A percentile compares a stretch with the other conserved stretches of the same genome.
Conservation (phyloP, 768 basidiomycete species). For the Lentinus tigrinus region DNA sequence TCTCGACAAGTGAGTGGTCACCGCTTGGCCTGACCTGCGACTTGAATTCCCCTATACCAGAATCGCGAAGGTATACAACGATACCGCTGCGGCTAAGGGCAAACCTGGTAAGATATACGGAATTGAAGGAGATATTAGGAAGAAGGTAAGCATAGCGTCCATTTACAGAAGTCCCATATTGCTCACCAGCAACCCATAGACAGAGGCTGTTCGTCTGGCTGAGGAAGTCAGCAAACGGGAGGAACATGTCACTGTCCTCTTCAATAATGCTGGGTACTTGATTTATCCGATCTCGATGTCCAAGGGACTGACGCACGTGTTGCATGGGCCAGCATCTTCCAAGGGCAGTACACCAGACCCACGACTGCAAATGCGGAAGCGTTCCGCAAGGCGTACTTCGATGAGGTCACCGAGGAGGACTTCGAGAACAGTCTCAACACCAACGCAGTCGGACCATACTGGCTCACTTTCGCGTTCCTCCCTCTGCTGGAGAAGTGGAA, state of each 20-base stretch:
- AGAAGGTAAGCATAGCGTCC: slow-evolving; percentile 31
- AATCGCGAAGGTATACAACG: slow-evolving; percentile 36
- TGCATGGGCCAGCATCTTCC: slow-evolving; percentile 20
- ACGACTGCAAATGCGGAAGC: slow-evolving; percentile 33
- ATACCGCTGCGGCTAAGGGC: slow-evolving; percentile 29
- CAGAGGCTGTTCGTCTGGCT: slow-evolving; percentile 43
- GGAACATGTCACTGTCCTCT: slow-evolving; percentile 42
- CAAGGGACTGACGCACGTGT: background rate
- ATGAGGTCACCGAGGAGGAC: slow-evolving; percentile 34
- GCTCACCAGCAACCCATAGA: slow-evolving; percentile 24
- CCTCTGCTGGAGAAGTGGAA: slow-evolving; percentile 51
- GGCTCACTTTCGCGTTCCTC: slow-evolving; percentile 56
- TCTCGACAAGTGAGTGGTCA: slow-evolving; percentile 38
- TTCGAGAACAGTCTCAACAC: slow-evolving; percentile 38
- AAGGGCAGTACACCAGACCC: slow-evolving; percentile 30
- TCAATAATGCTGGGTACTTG: slow-evolving; percentile 37
- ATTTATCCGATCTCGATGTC: background rate
- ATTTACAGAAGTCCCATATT: background rate
- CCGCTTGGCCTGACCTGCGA: no score
- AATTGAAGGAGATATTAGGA: slow-evolving; percentile 40
- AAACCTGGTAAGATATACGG: slow-evolving; percentile 39
- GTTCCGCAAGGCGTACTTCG: slow-evolving; percentile 40
- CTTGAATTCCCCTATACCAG: no score
- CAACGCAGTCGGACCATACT: slow-evolving; percentile 49
- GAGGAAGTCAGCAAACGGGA: slow-evolving; percentile 38